A percentile compares a stretch with the other conserved stretches of the same genome.
Conservation (phyloP, 768 basidiomycete genomes). For the Pulveroboletus sp. region DNA sequence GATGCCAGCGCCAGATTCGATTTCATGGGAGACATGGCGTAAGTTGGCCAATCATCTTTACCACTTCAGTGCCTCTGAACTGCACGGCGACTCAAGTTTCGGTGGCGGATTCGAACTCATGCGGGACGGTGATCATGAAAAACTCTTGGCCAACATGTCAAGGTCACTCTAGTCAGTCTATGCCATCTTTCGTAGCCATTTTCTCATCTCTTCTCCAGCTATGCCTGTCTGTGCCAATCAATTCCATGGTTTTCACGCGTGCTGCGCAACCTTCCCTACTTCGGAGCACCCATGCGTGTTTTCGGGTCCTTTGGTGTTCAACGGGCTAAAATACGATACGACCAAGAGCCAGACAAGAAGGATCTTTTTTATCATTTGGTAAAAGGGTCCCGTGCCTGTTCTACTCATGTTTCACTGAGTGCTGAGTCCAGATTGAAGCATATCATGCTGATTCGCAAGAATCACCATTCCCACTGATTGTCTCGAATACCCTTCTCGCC, state of each 20-base stretch:
- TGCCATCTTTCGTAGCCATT: background rate
- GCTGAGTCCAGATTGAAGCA: slow-evolving; percentile 21
- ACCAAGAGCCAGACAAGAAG: slow-evolving; percentile 17
- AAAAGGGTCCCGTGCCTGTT: background rate
- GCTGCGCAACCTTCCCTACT: slow-evolving; percentile 27
- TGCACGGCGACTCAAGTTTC: slow-evolving; percentile 24
- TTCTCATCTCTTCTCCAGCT: slow-evolving; percentile 11
- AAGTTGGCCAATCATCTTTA: slow-evolving; percentile 6
- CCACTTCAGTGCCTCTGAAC: background rate
- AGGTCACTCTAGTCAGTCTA: slow-evolving; percentile 26
- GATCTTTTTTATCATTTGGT: slow-evolving; percentile 44
- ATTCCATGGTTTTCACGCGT: slow-evolving; percentile 25
- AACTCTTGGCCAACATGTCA: slow-evolving; percentile 28
- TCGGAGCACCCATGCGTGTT: slow-evolving; percentile 25
- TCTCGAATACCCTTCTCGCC: slow-evolving; percentile 35
- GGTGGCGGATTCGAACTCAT: slow-evolving; percentile 36
- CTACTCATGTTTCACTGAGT: background rate
- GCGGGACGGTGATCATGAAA: slow-evolving; percentile 33
- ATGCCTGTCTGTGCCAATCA: slow-evolving; percentile 11
- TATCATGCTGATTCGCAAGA: slow-evolving; percentile 22
- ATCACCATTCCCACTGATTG: slow-evolving; percentile 27
- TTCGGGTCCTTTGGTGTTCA: slow-evolving; percentile 27
- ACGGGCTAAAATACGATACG: slow-evolving; percentile 21
- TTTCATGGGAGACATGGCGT: slow-evolving; percentile 29
- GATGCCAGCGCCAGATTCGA: slow-evolving; percentile 14